A percentile compares a stretch with the other conserved stretches of the same genome.
Conservation (phyloP, 768 basidiomycete species). For the Agrocybe pediades region DNA sequence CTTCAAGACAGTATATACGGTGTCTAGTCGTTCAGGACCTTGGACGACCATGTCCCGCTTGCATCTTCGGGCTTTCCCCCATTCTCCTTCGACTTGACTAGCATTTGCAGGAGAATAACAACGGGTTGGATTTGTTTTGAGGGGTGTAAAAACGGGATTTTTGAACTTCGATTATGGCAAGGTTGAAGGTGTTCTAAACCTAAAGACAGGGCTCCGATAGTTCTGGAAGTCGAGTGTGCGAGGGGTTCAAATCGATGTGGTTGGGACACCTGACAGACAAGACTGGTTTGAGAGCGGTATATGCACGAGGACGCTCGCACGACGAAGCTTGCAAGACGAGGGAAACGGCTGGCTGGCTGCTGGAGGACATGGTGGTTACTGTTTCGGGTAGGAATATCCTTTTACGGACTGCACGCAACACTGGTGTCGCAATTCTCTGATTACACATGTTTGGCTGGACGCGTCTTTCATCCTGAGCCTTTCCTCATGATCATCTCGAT, state of each 20-base stretch:
- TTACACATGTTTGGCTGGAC: too few species aligned
- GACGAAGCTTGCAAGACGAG: too few species aligned
- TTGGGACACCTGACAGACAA: constrained; percentile 1
- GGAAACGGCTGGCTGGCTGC: too few species aligned
- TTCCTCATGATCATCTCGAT: too few species aligned
- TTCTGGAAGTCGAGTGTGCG: constrained; percentile 63
- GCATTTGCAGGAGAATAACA: constrained; percentile 81
- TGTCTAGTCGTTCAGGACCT: constrained; percentile 90
- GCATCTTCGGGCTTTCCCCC: constrained; percentile 42
- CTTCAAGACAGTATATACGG: constrained; percentile 71
- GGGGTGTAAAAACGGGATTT: constrained; percentile 91
- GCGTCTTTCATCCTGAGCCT: too few species aligned
- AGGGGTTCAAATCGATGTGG: constrained; percentile 73
- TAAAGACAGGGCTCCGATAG: constrained; percentile 75
- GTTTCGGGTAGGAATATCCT: too few species aligned
- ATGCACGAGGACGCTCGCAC: background rate
- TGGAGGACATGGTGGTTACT: too few species aligned
- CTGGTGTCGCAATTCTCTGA: too few species aligned
- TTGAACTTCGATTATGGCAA: constrained; percentile 79
- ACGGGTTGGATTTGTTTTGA: constrained; percentile 91
- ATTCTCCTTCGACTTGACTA: constrained; percentile 75
- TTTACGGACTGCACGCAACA: too few species aligned
- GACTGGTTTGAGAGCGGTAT: constrained; percentile 2
- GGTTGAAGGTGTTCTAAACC: constrained; percentile 84
- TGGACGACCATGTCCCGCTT: constrained; percentile 63